Evolutionary conservation across 1,284 basidiomycete genomes (phyloP).

Genomic region (Moniliophthora roreri): DNA sequence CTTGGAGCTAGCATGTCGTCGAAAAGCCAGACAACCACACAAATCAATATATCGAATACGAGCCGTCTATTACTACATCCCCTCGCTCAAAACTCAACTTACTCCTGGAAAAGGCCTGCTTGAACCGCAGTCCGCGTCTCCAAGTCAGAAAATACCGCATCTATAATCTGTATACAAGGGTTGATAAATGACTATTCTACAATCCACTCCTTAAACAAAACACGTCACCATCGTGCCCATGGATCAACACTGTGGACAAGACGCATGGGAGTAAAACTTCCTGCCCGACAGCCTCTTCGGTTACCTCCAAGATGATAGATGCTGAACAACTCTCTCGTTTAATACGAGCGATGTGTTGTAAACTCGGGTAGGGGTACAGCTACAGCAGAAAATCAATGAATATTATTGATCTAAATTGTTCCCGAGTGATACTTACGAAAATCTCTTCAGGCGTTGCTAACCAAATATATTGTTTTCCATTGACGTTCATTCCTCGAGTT

Average conservation of each 20-base stretch:
- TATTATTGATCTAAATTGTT: background rate
- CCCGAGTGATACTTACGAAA: conserved; percentile 6
- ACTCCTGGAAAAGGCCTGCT: too few relatives aligned
- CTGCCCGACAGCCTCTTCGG: conserved; percentile 25
- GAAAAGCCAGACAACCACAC: too few relatives aligned
- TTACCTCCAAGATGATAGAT: conserved; percentile 28
- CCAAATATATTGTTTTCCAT: conserved; percentile 13
- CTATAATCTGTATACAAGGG: too few relatives aligned
- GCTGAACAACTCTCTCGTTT: conserved; percentile 23
- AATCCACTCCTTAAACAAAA: too few relatives aligned
- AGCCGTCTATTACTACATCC: too few relatives aligned
- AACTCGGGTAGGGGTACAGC: conserved; percentile 22
- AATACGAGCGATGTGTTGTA: conserved; percentile 24
- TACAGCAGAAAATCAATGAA: conserved; percentile 2
- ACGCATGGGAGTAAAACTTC: conserved; percentile 27
- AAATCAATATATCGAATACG: too few relatives aligned
- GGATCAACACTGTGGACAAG: conserved; percentile 28
- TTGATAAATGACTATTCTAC: conserved; percentile 6
- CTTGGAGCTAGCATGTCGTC: too few relatives aligned
- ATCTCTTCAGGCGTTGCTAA: conserved; percentile 7
- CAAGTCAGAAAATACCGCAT: too few relatives aligned
- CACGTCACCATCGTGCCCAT: too few relatives aligned
- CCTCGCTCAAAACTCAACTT: too few relatives aligned
- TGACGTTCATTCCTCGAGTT: conserved; percentile 12
- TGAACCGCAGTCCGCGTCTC: too few relatives aligned